A percentile compares a stretch with the other conserved stretches of the same genome.
Evolutionary conservation across 371 early-diverging fungal genomes (phyloP).

Genomic region (Mucor lusitanicus): DNA sequence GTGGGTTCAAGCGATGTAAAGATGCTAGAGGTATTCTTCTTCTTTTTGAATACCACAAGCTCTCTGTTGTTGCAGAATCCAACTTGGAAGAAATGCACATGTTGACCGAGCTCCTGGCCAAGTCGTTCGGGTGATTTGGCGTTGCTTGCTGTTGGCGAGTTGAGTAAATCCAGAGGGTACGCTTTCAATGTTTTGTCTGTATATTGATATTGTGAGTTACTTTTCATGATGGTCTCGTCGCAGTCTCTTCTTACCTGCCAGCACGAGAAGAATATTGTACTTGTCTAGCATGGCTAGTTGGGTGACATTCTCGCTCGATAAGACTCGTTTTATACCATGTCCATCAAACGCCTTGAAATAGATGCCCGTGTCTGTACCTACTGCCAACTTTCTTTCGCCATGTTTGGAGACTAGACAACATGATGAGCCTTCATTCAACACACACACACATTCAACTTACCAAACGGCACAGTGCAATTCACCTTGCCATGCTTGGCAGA

Average conservation of each 20-base stretch:
- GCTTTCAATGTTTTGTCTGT: constrained; percentile 61
- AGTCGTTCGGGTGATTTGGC: constrained; percentile 32
- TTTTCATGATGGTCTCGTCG: too few species aligned
- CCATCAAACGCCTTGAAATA: constrained; percentile 34
- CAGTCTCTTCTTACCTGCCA: constrained; percentile 26
- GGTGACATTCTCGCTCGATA: constrained; percentile 19
- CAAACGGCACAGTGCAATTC: constrained; percentile 59
- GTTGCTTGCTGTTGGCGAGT: constrained; percentile 19
- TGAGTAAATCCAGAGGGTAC: constrained; percentile 56
- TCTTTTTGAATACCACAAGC: constrained; percentile 59
- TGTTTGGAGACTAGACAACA: constrained; percentile 17
- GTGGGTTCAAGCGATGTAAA: constrained; percentile 45
- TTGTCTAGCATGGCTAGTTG: constrained; percentile 28
- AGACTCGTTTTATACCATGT: background rate
- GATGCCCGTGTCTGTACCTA: constrained; percentile 82
- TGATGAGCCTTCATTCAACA: too few species aligned
- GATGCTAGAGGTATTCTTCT: constrained; percentile 48
- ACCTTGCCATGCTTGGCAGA: constrained; percentile 43
- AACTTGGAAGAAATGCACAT: constrained; percentile 72
- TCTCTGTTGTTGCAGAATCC: constrained; percentile 62
- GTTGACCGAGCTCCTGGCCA: constrained; percentile 56
- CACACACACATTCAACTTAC: constrained; percentile 18
- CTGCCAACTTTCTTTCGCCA: constrained; percentile 49
- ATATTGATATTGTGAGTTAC: too few species aligned
- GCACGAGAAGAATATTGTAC: constrained; percentile 23